Evolutionary conservation across 345 rosid species (phyloP).

Genomic region (Brassica rapa): DNA sequence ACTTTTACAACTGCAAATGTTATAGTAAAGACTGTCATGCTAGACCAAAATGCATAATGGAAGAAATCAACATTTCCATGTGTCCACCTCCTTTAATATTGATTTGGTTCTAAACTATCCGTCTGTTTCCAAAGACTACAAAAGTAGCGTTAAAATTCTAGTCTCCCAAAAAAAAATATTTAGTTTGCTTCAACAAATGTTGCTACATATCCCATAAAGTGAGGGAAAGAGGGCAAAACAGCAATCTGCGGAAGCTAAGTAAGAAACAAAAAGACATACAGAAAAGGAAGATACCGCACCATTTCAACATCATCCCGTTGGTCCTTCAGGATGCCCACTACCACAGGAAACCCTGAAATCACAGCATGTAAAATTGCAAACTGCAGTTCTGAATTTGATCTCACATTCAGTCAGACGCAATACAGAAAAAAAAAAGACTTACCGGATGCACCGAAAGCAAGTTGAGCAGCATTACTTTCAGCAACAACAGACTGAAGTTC

Average conservation of each 20-base stretch:
- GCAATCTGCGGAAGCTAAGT: too few relatives aligned
- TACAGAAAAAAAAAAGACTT: constrained; percentile 22
- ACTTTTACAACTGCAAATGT: too few relatives aligned
- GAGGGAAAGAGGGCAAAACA: too few relatives aligned
- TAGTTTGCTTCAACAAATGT: too few relatives aligned
- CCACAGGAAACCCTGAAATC: constrained; percentile 86
- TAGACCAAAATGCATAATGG: background rate
- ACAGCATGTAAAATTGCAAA: constrained; percentile 10
- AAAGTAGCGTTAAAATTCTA: too few relatives aligned
- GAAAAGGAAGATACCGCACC: constrained; percentile 44
- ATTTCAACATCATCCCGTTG: constrained; percentile 90
- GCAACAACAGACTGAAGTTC: constrained; percentile 94
- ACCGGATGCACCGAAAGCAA: constrained; percentile 95
- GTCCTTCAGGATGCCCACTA: constrained; percentile 77
- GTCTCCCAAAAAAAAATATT: too few relatives aligned
- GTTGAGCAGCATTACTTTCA: constrained; percentile 80
- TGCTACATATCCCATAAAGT: too few relatives aligned
- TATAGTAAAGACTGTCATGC: too few relatives aligned
- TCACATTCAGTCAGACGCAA: background rate
- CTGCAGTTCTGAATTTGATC: background rate
- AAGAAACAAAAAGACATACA: too few relatives aligned
- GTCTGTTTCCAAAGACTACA: too few relatives aligned
- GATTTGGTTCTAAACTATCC: too few relatives aligned
- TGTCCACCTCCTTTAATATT: too few relatives aligned
- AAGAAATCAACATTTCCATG: background rate